Evolutionary conservation across 345 rosid species (phyloP).

Genomic region (Murraya koenigii): DNA sequence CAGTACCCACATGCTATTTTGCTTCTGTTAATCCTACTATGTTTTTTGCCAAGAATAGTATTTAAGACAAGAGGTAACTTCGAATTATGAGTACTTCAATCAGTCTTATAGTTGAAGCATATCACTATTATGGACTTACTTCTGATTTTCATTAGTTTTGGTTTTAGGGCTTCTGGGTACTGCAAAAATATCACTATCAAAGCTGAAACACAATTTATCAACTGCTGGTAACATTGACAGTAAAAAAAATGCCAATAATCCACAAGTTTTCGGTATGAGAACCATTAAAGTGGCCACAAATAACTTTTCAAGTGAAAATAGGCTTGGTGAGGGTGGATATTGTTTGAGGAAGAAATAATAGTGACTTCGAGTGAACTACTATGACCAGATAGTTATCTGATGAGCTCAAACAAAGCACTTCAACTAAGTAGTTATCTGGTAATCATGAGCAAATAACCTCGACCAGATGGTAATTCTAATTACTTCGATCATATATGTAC

Average conservation of each 20-base stretch:
- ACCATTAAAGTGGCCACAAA: constrained; percentile 35
- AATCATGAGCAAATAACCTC: no score
- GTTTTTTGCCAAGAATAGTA: background rate
- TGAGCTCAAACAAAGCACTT: no score
- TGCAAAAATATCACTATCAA: background rate
- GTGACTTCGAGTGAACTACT: no score
- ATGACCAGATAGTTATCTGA: no score
- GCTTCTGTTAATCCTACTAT: background rate
- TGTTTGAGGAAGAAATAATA: no score
- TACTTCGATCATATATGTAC: no score
- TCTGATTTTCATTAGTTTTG: background rate
- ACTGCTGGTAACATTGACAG: background rate
- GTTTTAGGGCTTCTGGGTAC: background rate
- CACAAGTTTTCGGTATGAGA: constrained; percentile 25
- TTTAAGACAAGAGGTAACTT: background rate
- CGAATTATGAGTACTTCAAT: background rate
- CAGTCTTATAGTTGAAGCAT: no score
- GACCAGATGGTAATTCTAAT: no score
- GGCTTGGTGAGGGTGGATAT: constrained; percentile 46
- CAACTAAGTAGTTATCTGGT: no score
- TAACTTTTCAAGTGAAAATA: constrained; percentile 34
- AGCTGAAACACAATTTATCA: background rate
- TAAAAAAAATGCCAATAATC: constrained; percentile 18
- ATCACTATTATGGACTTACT: background rate
- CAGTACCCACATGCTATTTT: background rate